These are phyloP conservation scores for Candida dendrica DNA, from an alignment of 805 yeast genomes.

Conservation along the genomic window DNA sequence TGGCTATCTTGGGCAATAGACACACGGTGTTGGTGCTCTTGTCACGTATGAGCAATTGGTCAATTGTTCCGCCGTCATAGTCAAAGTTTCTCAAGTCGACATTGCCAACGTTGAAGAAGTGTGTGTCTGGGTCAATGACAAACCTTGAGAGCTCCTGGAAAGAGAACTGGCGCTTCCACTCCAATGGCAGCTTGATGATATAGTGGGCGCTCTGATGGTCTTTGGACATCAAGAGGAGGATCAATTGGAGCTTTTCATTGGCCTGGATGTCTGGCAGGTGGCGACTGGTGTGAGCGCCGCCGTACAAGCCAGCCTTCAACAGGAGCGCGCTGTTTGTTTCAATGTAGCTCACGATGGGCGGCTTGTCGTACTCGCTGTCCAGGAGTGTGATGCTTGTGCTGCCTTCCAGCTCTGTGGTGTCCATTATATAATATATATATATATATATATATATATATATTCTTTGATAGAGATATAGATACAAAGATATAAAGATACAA, in stretches of 20 bases:
- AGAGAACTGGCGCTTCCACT: background rate
- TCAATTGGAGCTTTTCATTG: background rate
- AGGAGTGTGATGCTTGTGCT: background rate
- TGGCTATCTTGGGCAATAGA: background rate
- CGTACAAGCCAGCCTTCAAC: no score
- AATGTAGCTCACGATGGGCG: background rate
- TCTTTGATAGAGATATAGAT: no score
- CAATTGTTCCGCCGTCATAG: background rate
- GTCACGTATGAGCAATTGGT: background rate
- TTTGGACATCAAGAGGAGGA: background rate
- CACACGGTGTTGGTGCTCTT: background rate
- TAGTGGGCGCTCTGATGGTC: background rate
- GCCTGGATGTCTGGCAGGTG: background rate
- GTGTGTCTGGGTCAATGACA: background rate
- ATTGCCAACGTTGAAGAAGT: background rate
- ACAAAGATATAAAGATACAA: no score
- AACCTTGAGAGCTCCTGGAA: background rate
- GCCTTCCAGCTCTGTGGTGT: background rate
- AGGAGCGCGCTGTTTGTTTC: background rate
- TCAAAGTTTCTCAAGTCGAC: background rate
- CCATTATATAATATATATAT: background rate
- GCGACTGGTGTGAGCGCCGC: no score
- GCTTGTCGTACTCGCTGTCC: background rate
- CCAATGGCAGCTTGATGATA: background rate
- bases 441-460: no score